Conservation (phyloP, 2,329 filamentous ascomycete species). For the Cercospora zeina region DNA sequence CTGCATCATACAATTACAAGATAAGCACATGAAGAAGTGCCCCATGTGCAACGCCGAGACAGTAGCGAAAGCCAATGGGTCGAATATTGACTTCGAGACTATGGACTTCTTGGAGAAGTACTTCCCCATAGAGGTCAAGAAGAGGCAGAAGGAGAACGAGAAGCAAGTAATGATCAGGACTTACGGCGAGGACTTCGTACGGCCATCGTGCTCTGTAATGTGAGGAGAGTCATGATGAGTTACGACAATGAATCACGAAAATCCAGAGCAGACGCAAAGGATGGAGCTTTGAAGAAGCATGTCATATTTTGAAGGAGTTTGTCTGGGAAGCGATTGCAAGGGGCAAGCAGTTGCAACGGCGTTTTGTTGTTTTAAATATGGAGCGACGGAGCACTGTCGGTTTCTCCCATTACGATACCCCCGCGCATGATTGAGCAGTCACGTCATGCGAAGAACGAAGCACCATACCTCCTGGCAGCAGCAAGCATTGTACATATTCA, state of each 20-base stretch:
- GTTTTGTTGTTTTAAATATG: background rate
- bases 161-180: slow-evolving; percentile 63
- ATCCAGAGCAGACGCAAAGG: slow-evolving; percentile 11
- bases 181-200: slow-evolving; percentile 42
- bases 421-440: slow-evolving; percentile 12
- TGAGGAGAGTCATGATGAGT: slow-evolving; percentile 28
- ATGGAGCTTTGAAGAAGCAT: background rate
- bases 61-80: slow-evolving; percentile 67
- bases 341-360: too few species aligned
- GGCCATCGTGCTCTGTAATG: slow-evolving; percentile 37
- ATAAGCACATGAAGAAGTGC: slow-evolving; percentile 65
- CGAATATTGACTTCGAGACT: slow-evolving; percentile 66
- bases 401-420: slow-evolving; percentile 15
- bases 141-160: slow-evolving; percentile 66
- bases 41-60: slow-evolving; percentile 74
- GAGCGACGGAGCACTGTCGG: background rate
- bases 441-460: slow-evolving; percentile 14
- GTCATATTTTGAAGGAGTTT: background rate
- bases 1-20: slow-evolving; percentile 78
- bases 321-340: background rate
- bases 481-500: slow-evolving; percentile 1
- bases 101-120: slow-evolving; percentile 71
- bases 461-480: background rate
- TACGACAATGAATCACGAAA: background rate
- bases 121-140: slow-evolving; percentile 71